A percentile compares a stretch with the other conserved stretches of the same genome.
phyloP scores from a whole-genome alignment of 805 yeast genomes.

The Geotrichum ghanense region DNA sequence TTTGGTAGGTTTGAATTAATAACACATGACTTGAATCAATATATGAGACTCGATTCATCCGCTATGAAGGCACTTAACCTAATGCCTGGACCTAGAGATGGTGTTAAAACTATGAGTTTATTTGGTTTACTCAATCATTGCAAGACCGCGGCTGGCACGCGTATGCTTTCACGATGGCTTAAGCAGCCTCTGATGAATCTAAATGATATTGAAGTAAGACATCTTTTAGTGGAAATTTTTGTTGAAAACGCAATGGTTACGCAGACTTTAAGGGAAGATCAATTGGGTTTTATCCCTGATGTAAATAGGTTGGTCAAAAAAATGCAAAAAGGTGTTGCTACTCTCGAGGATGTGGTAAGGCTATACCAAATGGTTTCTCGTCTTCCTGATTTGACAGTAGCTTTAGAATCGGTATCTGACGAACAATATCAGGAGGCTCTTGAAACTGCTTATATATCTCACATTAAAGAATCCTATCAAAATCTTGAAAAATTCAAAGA shows the following conservation, averaged over 20 bases:
- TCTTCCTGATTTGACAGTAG: constrained; percentile 55
- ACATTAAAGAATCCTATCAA: constrained; percentile 36
- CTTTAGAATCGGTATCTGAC: constrained; percentile 35
- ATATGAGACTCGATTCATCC: constrained; percentile 83
- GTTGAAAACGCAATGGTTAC: constrained; percentile 56
- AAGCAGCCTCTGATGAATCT: constrained; percentile 82
- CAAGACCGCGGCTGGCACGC: constrained; percentile 79
- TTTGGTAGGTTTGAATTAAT: constrained; percentile 44
- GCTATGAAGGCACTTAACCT: constrained; percentile 82
- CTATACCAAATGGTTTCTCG: constrained; percentile 68
- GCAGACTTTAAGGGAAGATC: constrained; percentile 51
- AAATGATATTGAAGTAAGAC: constrained; percentile 52
- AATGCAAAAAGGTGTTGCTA: constrained; percentile 41
- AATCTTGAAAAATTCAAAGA: constrained; percentile 64
- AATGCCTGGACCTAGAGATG: constrained; percentile 49
- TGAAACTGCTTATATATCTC: constrained; percentile 43
- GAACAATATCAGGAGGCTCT: constrained; percentile 28
- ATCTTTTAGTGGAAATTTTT: constrained; percentile 59
- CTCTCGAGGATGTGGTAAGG: constrained; percentile 80
- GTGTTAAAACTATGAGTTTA: constrained; percentile 45
- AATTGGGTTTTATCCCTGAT: constrained; percentile 71
- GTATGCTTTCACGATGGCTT: constrained; percentile 85
- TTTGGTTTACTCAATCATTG: constrained; percentile 82
- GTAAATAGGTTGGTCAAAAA: constrained; percentile 64
- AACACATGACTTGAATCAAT: constrained; percentile 63